phyloP scores from a whole-genome alignment of 352 stramenopile species.

The Phytopythium kandeliae region DNA sequence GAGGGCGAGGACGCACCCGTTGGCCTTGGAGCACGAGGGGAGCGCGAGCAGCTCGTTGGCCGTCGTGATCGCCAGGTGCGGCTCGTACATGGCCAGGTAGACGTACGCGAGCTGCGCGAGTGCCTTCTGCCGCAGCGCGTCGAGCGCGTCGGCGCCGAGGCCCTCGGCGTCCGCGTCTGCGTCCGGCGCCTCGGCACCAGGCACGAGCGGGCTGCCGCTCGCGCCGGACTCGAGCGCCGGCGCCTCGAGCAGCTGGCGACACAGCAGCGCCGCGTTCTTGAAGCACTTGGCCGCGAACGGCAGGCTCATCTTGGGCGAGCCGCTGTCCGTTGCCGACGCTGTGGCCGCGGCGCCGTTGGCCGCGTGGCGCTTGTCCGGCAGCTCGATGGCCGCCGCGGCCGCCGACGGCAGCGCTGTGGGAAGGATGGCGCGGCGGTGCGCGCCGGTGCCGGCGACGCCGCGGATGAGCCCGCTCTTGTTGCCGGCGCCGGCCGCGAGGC shows the following conservation, averaged over 20 bases:
- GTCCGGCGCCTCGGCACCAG: constrained; percentile 7
- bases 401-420: constrained; percentile 53
- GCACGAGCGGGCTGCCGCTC: constrained; percentile 2
- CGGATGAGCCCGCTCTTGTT: constrained; percentile 85
- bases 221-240: constrained; percentile 14
- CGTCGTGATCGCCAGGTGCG: constrained; percentile 80
- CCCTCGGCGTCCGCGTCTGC: constrained; percentile 16
- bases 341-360: constrained; percentile 24
- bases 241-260: constrained; percentile 64
- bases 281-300: constrained; percentile 86
- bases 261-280: constrained; percentile 82
- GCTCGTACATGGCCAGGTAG: constrained; percentile 89
- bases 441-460: constrained; percentile 67
- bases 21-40: constrained; percentile 62
- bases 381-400: constrained; percentile 59
- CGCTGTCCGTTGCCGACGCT: constrained; percentile 26
- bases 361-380: constrained; percentile 52
- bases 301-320: constrained; percentile 71
- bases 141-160: constrained; percentile 47
- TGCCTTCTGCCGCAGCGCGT: constrained; percentile 78
- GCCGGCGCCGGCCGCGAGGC: constrained; percentile 37
- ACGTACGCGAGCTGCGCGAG: constrained; percentile 87
- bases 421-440: constrained; percentile 79
- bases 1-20: constrained; percentile 23
- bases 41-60: constrained; percentile 74